These are phyloP conservation scores for Alternaria brassicae DNA, from an alignment of 2,329 filamentous ascomycete species.

Conservation along the genomic window DNA sequence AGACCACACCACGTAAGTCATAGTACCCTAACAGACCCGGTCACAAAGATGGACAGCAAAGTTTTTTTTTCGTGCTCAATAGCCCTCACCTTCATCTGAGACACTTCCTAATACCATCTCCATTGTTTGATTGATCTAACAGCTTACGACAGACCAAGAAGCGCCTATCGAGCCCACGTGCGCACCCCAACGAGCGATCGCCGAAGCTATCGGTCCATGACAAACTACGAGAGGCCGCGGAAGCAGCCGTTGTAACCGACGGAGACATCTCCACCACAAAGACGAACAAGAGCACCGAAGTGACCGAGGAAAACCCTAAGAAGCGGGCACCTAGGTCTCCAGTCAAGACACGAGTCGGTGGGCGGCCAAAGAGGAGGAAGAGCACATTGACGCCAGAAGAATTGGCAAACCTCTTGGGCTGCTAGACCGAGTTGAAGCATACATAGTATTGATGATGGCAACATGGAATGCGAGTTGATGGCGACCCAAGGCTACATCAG, in stretches of 20 bases:
- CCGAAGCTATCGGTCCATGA: conserved; percentile 55
- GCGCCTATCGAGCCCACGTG: conserved; percentile 47
- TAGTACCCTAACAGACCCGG: conserved; percentile 33
- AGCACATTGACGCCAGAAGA: conserved; percentile 80
- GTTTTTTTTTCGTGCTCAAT: conserved; percentile 35
- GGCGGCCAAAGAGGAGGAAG: conserved; percentile 69
- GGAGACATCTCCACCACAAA: conserved; percentile 7
- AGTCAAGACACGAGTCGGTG: conserved; percentile 57
- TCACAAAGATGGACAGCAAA: conserved; percentile 36
- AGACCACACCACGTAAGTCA: conserved; percentile 50
- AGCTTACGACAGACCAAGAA: conserved; percentile 47
- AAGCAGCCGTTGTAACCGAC: conserved; percentile 47
- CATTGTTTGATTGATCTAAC: conserved; percentile 27
- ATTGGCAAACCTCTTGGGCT: conserved; percentile 60
- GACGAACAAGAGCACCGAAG: conserved; percentile 28
- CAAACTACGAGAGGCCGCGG: conserved; percentile 56
- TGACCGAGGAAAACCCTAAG: conserved; percentile 30
- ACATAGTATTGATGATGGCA: conserved; percentile 6
- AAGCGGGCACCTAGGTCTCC: conserved; percentile 39
- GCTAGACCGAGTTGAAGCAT: conserved; percentile 22
- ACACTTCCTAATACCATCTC: conserved; percentile 14
- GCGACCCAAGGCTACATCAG: conserved; percentile 17
- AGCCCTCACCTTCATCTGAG: conserved; percentile 10
- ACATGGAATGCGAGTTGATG: conserved; percentile 9
- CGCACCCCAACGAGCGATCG: conserved; percentile 49